Evolutionary conservation across 2,329 filamentous ascomycete genomes (phyloP).

Genomic region (Harringtonia aguacate): DNA sequence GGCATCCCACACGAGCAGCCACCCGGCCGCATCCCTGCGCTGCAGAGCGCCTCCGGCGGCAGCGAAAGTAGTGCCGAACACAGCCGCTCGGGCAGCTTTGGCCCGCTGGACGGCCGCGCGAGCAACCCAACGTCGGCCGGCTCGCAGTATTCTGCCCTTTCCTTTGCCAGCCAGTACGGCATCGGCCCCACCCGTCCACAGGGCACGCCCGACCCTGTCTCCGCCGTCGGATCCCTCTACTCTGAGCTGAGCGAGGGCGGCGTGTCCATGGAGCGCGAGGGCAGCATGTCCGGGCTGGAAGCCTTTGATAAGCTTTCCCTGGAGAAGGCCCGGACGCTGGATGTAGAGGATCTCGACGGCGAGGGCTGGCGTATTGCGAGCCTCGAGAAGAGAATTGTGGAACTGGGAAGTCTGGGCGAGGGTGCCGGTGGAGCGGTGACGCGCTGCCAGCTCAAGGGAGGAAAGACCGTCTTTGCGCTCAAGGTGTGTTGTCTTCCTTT

Average conservation of each 20-base stretch:
- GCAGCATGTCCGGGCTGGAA: conserved; percentile 66
- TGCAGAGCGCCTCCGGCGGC: conserved; percentile 59
- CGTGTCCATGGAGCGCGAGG: conserved; percentile 70
- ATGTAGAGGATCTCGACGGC: conserved; percentile 91
- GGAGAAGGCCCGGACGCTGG: conserved; percentile 71
- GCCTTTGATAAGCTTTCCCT: conserved; percentile 71
- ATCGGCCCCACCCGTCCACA: conserved; percentile 55
- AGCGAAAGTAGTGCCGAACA: conserved; percentile 72
- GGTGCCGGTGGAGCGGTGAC: conserved; percentile 95
- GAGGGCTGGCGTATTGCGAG: conserved; percentile 92
- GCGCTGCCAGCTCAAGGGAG: conserved; percentile 75
- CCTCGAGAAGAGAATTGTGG: conserved; percentile 74
- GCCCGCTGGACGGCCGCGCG: conserved; percentile 59
- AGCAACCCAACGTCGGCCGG: conserved; percentile 79
- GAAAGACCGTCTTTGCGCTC: conserved; percentile 88
- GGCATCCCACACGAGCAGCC: conserved; percentile 59
- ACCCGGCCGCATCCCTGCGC: conserved; percentile 40
- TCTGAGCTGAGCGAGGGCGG: conserved; percentile 71
- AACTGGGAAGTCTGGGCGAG: conserved; percentile 84
- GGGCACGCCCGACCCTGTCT: conserved; percentile 73
- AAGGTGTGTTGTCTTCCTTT: conserved; percentile 53
- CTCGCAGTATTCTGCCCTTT: conserved; percentile 76
- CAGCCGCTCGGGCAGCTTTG: conserved; percentile 77
- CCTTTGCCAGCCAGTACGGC: conserved; percentile 63
- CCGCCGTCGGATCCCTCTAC: conserved; percentile 76